phyloP scores from a whole-genome alignment of 805 yeast genomes.

The Teunomyces cretensis region DNA sequence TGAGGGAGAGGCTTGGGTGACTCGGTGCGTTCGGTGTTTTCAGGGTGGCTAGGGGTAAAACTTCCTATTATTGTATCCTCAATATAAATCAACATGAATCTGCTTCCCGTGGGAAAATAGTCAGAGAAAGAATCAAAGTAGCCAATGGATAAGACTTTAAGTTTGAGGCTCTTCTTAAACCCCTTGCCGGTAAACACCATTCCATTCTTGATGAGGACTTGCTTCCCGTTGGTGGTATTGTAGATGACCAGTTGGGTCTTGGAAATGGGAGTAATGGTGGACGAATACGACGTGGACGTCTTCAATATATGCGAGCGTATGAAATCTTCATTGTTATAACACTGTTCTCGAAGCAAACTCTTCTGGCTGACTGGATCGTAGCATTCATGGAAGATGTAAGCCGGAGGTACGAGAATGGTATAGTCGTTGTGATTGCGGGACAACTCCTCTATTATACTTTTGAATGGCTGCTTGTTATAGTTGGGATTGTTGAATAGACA shows the following conservation, averaged over 20 bases:
- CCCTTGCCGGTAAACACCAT: slow-evolving; percentile 58
- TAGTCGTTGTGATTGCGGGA: slow-evolving; percentile 48
- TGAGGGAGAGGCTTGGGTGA: neutral
- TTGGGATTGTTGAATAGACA: slow-evolving; percentile 64
- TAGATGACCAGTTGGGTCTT: slow-evolving; percentile 44
- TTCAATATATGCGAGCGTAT: slow-evolving; percentile 60
- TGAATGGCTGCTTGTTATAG: slow-evolving; percentile 41
- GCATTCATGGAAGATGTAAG: slow-evolving; percentile 40
- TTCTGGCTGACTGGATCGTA: slow-evolving; percentile 30
- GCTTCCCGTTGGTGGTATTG: slow-evolving; percentile 55
- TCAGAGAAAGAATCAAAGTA: slow-evolving; percentile 56
- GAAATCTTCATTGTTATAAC: slow-evolving; percentile 56
- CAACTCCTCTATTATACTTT: slow-evolving; percentile 45
- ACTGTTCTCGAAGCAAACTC: slow-evolving; percentile 47
- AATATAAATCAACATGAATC: slow-evolving; percentile 57
- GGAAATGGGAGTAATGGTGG: slow-evolving; percentile 22
- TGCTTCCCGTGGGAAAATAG: slow-evolving; percentile 56
- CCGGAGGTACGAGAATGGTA: slow-evolving; percentile 64
- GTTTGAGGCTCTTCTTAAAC: slow-evolving; percentile 45
- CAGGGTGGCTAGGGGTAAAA: neutral
- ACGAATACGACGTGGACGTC: slow-evolving; percentile 22
- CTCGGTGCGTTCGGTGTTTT: neutral
- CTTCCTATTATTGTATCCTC: slow-evolving; percentile 56
- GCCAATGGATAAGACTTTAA: slow-evolving; percentile 45
- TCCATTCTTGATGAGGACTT: slow-evolving; percentile 56